phyloP scores from a whole-genome alignment of 345 rosid genomes.

The Bruguiera sexangula region DNA sequence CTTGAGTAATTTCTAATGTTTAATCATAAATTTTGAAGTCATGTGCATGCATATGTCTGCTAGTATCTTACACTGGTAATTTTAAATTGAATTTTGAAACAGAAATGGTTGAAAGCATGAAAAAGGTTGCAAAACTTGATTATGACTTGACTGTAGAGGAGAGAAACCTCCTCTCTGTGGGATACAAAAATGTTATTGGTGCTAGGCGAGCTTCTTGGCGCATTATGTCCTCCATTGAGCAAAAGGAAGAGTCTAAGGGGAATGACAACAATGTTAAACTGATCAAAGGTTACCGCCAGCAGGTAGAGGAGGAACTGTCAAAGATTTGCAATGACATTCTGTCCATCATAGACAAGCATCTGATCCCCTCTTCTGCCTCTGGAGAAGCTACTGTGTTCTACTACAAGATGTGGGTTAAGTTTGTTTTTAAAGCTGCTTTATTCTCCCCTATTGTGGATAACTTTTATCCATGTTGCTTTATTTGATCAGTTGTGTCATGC shows the following conservation, averaged over 20 bases:
- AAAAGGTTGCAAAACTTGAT: constrained; percentile 69
- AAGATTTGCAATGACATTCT: constrained; percentile 82
- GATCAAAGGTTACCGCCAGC: constrained; percentile 73
- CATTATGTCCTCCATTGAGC: constrained; percentile 94
- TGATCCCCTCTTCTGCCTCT: constrained; percentile 70
- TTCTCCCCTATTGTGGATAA: not conserved
- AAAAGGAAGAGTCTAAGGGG: constrained; percentile 92
- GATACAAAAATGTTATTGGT: constrained; percentile 92
- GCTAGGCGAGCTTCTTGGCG: constrained; percentile 97
- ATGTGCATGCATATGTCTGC: no score
- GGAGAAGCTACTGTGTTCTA: constrained; percentile 98
- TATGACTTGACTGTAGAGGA: constrained; percentile 93
- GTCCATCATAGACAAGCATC: constrained; percentile 76
- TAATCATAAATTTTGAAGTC: no score
- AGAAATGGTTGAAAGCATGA: constrained; percentile 99
- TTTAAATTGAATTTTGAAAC: constrained; percentile 8
- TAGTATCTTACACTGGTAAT: not conserved
- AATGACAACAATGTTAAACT: constrained; percentile 80
- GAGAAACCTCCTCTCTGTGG: constrained; percentile 94
- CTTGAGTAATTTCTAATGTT: no score
- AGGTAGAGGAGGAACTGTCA: constrained; percentile 93
- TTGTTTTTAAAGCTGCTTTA: not conserved
- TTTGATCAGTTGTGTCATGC: no score
- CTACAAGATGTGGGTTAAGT: constrained; percentile 72
- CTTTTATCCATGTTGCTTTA: no score